These are phyloP conservation scores for Cucurbitaria berberidis DNA, from an alignment of 2,329 filamentous ascomycete genomes.

Conservation along the genomic window DNA sequence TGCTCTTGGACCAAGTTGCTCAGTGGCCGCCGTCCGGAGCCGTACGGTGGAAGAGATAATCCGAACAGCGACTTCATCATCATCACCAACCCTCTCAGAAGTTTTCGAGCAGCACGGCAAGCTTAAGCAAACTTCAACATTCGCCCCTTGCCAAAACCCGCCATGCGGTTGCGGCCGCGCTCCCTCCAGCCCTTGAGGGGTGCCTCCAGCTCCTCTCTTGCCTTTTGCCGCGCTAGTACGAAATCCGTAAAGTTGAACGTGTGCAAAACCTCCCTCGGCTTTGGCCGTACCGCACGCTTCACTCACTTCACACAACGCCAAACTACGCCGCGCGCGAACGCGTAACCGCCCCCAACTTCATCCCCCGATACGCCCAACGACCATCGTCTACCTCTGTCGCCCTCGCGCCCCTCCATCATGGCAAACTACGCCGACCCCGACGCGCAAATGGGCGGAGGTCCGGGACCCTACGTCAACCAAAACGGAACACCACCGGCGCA, in stretches of 20 bases:
- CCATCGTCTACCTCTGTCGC: conserved; percentile 6
- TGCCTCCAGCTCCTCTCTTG: conserved; percentile 13
- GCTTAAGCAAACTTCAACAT: conserved; percentile 6
- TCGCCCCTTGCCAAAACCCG: conserved; percentile 9
- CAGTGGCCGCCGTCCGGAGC: conserved; percentile 24
- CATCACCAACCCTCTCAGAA: conserved; percentile 9
- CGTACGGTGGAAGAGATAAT: conserved; percentile 33
- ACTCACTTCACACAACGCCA: conserved; percentile 28
- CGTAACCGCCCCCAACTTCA: conserved; percentile 13
- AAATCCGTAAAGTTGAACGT: conserved; percentile 36
- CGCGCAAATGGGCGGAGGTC: conserved; percentile 40
- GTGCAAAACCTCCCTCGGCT: conserved; percentile 39
- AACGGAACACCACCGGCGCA: conserved; percentile 44
- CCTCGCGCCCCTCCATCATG: conserved; percentile 32
- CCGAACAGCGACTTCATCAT: conserved; percentile 38
- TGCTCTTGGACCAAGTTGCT: conserved; percentile 12
- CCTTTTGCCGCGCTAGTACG: conserved; percentile 39
- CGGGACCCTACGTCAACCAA: conserved; percentile 45
- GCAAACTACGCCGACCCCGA: conserved; percentile 44
- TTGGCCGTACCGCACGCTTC: conserved; percentile 24
- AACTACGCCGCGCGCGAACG: conserved; percentile 25
- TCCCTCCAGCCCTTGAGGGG: conserved; percentile 5
- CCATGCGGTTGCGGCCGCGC: conserved; percentile 19
- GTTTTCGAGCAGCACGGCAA: conserved; percentile 16
- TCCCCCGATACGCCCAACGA: conserved; percentile 15